Percentiles rank a stretch among this genome's conserved stretches.
phyloP scores from a whole-genome alignment of 495 filamentous ascomycete genomes.

The Aspergillus taichungensis region DNA sequence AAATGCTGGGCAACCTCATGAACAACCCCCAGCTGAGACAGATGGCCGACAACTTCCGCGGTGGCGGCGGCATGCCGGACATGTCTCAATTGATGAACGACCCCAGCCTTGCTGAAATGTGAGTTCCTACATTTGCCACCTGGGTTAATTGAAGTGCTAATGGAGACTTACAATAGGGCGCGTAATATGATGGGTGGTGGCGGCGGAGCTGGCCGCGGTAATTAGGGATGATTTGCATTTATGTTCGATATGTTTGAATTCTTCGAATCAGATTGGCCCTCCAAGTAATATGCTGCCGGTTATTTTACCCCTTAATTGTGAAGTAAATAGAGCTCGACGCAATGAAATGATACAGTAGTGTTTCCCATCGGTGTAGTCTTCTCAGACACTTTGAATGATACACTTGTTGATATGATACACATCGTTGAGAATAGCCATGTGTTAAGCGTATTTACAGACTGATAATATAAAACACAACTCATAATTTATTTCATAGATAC shows the following conservation, averaged over 20 bases:
- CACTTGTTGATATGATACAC: background rate
- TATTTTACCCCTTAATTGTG: too few species aligned
- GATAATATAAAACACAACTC: too few species aligned
- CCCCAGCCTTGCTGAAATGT: slow-evolving; percentile 88
- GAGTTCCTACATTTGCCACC: slow-evolving; percentile 31
- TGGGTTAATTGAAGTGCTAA: slow-evolving; percentile 1
- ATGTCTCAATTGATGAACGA: slow-evolving; percentile 77
- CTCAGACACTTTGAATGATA: background rate
- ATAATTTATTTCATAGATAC: too few species aligned
- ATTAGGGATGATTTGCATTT: slow-evolving; percentile 4
- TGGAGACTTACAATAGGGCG: slow-evolving; percentile 45
- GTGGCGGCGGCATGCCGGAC: slow-evolving; percentile 73
- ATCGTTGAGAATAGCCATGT: background rate
- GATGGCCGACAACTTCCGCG: slow-evolving; percentile 54
- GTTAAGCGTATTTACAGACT: too few species aligned
- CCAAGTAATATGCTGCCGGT: too few species aligned
- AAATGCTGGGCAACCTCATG: slow-evolving; percentile 83
- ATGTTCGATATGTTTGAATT: too few species aligned
- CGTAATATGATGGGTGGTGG: slow-evolving; percentile 68
- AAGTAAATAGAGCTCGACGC: too few species aligned
- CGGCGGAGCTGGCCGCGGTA: slow-evolving; percentile 29
- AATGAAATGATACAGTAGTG: too few species aligned
- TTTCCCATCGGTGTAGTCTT: too few species aligned
- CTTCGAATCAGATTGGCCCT: too few species aligned
- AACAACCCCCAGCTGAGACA: slow-evolving; percentile 80